These are phyloP conservation scores for Westerdykella sp. DNA, from an alignment of 2,329 filamentous ascomycete species.

Conservation along the genomic window DNA sequence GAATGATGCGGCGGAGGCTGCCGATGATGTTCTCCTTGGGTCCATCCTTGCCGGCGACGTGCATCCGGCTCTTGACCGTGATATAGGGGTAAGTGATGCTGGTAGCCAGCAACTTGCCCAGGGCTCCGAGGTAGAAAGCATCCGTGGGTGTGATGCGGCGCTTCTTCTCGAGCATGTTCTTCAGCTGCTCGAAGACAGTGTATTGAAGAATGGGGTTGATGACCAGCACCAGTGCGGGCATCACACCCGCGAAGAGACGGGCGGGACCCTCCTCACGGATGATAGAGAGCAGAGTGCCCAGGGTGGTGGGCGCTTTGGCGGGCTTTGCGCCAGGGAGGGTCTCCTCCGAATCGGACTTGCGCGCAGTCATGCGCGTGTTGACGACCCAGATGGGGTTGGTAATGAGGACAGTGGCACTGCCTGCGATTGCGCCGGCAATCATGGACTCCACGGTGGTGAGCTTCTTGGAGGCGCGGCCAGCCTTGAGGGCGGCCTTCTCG, in stretches of 20 bases:
- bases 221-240: constrained; percentile 87
- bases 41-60: constrained; percentile 73
- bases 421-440: constrained; percentile 89
- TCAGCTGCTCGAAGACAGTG: constrained; percentile 97
- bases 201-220: constrained; percentile 99
- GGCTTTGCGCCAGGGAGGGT: constrained; percentile 38
- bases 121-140: constrained; percentile 82
- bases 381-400: constrained; percentile 99
- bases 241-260: constrained; percentile 84
- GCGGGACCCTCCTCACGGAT: constrained; percentile 76
- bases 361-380: constrained; percentile 96
- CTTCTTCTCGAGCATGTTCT: constrained; percentile 77
- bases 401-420: constrained; percentile 86
- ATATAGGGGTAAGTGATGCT: constrained; percentile 97
- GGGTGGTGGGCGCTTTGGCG: constrained; percentile 61
- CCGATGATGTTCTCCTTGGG: constrained; percentile 74
- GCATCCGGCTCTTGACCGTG: constrained; percentile 96
- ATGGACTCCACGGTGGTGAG: constrained; percentile 91
- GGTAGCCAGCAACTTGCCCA: constrained; percentile 93
- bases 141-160: constrained; percentile 73
- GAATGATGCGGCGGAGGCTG: constrained; percentile 71
- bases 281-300: constrained; percentile 74
- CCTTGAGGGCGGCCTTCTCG: constrained; percentile 65
- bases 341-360: constrained; percentile 54
- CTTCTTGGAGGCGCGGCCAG: constrained; percentile 69